Percentiles rank a stretch among this genome's conserved stretches.
These are phyloP conservation scores for Gryganskiella cystojenkinii DNA, from an alignment of 192 early-diverging fungal species.

Conservation along the genomic window DNA sequence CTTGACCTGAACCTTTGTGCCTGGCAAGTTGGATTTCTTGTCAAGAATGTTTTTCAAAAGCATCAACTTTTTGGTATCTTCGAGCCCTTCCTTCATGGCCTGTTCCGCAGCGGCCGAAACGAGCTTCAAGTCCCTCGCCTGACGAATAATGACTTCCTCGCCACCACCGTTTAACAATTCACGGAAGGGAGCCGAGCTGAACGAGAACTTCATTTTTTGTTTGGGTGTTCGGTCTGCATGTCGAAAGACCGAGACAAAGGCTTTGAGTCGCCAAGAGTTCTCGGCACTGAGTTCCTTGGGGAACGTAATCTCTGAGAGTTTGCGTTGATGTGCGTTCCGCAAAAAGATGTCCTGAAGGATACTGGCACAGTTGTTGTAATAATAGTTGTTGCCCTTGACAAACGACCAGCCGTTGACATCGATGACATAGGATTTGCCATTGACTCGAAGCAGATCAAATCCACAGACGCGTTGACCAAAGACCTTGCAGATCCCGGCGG, in stretches of 20 bases:
- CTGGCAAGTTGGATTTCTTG: conserved; percentile 82
- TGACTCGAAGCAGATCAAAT: conserved; percentile 90
- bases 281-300: conserved; percentile 73
- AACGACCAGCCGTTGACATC: conserved; percentile 99
- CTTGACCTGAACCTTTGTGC: conserved; percentile 94
- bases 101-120: conserved; percentile 72
- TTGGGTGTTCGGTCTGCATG: conserved; percentile 98
- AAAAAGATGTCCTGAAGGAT: conserved; percentile 85
- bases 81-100: conserved; percentile 65
- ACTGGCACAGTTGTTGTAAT: conserved; percentile 87
- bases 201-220: conserved; percentile 94
- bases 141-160: conserved; percentile 87
- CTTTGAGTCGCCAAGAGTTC: conserved; percentile 93
- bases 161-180: conserved; percentile 72
- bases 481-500: conserved; percentile 73
- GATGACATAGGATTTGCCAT: conserved; percentile 89
- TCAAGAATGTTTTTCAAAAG: conserved; percentile 82
- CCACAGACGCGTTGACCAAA: conserved; percentile 98
- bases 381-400: conserved; percentile 95
- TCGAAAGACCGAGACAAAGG: conserved; percentile 91
- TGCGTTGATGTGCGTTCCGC: conserved; percentile 68
- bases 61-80: conserved; percentile 61
- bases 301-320: conserved; percentile 61
- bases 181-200: conserved; percentile 76
- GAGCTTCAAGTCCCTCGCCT: conserved; percentile 70